Percentiles rank a stretch among this genome's conserved stretches.
Conservation (phyloP, 1,284 basidiomycete species). For the Moesziomyces globuligerus region DNA sequence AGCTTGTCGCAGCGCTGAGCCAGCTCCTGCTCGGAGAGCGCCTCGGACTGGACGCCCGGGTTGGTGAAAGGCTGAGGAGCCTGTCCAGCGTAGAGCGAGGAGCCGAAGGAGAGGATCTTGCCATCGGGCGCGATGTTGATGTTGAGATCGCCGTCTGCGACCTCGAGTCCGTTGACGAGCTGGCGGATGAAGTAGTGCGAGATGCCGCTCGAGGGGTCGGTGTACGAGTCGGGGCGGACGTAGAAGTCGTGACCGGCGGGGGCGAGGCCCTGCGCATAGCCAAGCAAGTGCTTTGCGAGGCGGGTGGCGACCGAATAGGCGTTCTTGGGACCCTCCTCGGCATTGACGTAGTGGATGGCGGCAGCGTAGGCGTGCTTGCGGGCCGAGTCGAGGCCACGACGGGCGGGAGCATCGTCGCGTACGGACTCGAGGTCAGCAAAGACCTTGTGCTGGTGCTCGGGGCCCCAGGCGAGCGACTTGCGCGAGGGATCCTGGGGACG, state of each 20-base stretch:
- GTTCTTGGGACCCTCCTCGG: slow-evolving; percentile 35
- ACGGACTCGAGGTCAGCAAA: slow-evolving; percentile 34
- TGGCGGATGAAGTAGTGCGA: slow-evolving; percentile 56
- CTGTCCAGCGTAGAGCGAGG: slow-evolving; percentile 50
- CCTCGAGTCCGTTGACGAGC: slow-evolving; percentile 53
- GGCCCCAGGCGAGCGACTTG: slow-evolving; percentile 56
- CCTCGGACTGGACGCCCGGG: slow-evolving; percentile 22
- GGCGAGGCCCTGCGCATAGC: slow-evolving; percentile 29
- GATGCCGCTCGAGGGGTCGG: slow-evolving; percentile 49
- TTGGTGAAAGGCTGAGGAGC: slow-evolving; percentile 50
- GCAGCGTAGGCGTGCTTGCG: slow-evolving; percentile 42
- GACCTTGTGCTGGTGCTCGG: slow-evolving; percentile 46
- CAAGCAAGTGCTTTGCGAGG: slow-evolving; percentile 45
- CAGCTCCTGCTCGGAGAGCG: slow-evolving; percentile 16
- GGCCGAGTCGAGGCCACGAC: slow-evolving; percentile 19
- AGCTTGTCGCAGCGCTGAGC: slow-evolving; percentile 39
- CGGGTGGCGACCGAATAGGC: slow-evolving; percentile 43
- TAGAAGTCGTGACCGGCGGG: slow-evolving; percentile 49
- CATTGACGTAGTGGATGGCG: slow-evolving; percentile 46
- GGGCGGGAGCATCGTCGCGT: slow-evolving; percentile 17
- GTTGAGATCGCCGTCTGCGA: slow-evolving; percentile 56
- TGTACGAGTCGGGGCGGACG: slow-evolving; percentile 57
- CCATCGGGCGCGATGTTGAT: slow-evolving; percentile 48
- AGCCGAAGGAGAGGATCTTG: slow-evolving; percentile 55
- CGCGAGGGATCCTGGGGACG: slow-evolving; percentile 43